Evolutionary conservation across 148 eudicot species (phyloP), one percentile per base, ranked within the genome.

Genomic region (Silene latifolia): DNA sequence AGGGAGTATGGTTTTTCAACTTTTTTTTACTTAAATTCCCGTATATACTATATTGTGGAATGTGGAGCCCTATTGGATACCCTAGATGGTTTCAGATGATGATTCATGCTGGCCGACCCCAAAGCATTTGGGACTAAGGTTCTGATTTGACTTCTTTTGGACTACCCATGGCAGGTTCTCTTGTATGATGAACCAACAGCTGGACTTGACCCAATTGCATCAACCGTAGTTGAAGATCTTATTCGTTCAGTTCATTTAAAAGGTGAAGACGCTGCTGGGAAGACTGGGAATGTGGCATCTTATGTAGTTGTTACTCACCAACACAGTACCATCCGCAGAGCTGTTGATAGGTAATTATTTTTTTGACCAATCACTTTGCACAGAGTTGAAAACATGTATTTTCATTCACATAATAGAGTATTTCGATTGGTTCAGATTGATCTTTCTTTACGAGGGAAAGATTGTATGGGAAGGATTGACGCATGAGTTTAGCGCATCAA

Each of bases 141-240:
- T 27, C 29, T 27, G 35, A 32, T 32, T n/a, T 4, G 35, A 32
- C 35, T 32, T 32, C 35, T 32, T 32, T 32, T 32, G 35, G 35
- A 32, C 35, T 32, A 61, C 56, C 58, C 72, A 62, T 62, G 74
- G 57, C 82, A 93, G 98, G 98, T 93, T 68, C 87, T 93, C 58
- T 83, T 93, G 77, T 93, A 93, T 78, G 98, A 93, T 72, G 98
- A 93, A 81, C 98, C 98, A 72, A 93, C 98, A 44, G 98, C 97
- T 79, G 98, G 98, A 71, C 97, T 93, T 75, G 98, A 93, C 89
- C 98, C 98, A 65, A 93, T 93, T 76, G 98, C 98, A 46, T 93
- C 98, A 32, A 93, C 98, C 47, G 98, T 93, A 44, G 97, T 93
- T 81, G 98, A 93, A 89, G 98, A 93, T 84, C 91, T 93, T 68